Evolutionary conservation across 352 stramenopile genomes (phyloP).

Genomic region (Globisporangium parvum): DNA sequence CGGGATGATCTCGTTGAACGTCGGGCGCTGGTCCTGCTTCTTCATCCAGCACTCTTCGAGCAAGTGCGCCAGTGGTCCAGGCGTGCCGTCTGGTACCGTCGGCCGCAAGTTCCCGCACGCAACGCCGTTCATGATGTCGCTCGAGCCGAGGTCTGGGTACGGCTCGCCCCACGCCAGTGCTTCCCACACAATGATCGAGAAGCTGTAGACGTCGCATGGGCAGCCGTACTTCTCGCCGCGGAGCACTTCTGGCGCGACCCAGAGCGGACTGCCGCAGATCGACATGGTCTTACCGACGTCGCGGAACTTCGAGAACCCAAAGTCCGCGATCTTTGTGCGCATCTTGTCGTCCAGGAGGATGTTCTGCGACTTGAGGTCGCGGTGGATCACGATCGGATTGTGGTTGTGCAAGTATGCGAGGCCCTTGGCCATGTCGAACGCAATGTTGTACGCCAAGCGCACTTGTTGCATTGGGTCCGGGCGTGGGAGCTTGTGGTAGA

Average conservation of each 20-base stretch:
- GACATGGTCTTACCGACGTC: constrained; percentile 86
- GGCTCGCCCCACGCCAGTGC: constrained; percentile 72
- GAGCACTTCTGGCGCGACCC: constrained; percentile 76
- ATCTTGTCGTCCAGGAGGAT: constrained; percentile 80
- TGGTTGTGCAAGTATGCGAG: constrained; percentile 97
- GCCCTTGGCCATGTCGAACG: constrained; percentile 89
- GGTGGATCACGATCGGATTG: constrained; percentile 97
- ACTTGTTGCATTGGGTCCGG: constrained; percentile 49
- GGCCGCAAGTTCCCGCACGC: constrained; percentile 66
- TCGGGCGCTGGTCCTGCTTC: constrained; percentile 73
- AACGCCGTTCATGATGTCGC: constrained; percentile 84
- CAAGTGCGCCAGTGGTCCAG: constrained; percentile 38
- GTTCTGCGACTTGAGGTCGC: constrained; percentile 80
- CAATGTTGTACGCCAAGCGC: constrained; percentile 69
- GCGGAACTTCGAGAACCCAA: constrained; percentile 78
- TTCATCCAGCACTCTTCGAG: constrained; percentile 83
- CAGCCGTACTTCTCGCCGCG: constrained; percentile 78
- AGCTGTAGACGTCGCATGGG: constrained; percentile 82
- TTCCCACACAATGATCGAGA: constrained; percentile 89
- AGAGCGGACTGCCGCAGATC: constrained; percentile 78
- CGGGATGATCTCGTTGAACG: constrained; percentile 79
- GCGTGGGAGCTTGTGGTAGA: constrained; percentile 76
- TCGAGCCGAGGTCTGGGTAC: constrained; percentile 74
- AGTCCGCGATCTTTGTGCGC: constrained; percentile 82
- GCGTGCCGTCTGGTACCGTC: constrained; percentile 64